Percentiles rank a stretch among this genome's conserved stretches.
Conservation (phyloP, 352 stramenopile species). For the Thalassiosira oceanica region DNA sequence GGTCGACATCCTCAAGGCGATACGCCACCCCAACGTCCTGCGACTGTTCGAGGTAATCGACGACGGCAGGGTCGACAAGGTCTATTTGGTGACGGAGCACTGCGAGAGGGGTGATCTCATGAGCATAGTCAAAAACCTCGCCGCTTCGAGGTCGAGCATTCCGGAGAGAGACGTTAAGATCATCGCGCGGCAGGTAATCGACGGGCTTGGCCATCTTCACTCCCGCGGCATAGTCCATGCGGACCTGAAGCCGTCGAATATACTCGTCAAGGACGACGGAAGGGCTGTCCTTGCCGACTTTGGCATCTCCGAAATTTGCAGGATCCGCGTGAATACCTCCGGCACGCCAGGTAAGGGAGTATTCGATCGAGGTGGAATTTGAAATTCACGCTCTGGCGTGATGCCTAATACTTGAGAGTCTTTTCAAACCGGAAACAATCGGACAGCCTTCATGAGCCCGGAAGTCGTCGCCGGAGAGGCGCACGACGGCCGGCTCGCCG, state of each 20-base stretch:
- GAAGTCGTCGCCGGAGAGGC: slow-evolving; percentile 14
- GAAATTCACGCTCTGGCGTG: too few relatives aligned
- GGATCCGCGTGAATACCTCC: not conserved
- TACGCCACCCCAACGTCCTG: slow-evolving; percentile 20
- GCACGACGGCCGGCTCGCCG: slow-evolving; percentile 21
- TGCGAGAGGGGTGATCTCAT: not conserved
- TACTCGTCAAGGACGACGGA: slow-evolving; percentile 90
- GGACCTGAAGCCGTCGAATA: slow-evolving; percentile 90
- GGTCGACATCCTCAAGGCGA: slow-evolving; percentile 31
- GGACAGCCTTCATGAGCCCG: too few relatives aligned
- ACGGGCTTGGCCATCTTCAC: slow-evolving; percentile 87
- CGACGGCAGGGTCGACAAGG: slow-evolving; percentile 23
- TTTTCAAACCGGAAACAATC: too few relatives aligned
- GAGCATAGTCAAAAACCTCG: slow-evolving; percentile 1
- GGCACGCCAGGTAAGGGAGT: not conserved
- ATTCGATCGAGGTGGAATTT: too few relatives aligned
- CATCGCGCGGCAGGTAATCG: slow-evolving; percentile 80
- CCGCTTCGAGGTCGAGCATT: not conserved
- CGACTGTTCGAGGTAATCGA: slow-evolving; percentile 19
- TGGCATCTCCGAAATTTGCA: slow-evolving; percentile 84
- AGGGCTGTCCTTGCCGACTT: slow-evolving; percentile 93
- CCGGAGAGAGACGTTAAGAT: not conserved
- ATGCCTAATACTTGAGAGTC: too few relatives aligned
- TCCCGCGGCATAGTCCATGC: slow-evolving; percentile 88
- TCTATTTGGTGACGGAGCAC: slow-evolving; percentile 13